phyloP scores from a whole-genome alignment of 140 eudicot species.

The Ambrosia hybrid region DNA sequence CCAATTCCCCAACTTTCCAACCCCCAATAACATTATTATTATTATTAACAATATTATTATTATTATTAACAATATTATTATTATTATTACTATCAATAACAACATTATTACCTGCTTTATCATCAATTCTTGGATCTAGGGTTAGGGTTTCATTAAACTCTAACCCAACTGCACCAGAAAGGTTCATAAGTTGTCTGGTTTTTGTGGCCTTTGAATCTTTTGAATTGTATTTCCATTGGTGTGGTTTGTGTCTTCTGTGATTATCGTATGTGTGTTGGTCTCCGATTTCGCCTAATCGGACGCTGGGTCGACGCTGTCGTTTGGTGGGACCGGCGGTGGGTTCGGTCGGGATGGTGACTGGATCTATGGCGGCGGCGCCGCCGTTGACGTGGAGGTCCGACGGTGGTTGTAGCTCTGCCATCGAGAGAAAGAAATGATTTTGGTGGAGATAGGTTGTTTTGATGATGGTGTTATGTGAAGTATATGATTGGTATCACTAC shows the following conservation, averaged over 20 bases:
- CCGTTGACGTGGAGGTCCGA: too few species aligned
- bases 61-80: background rate
- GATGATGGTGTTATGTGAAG: too few species aligned
- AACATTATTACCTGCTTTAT: conserved; percentile 12
- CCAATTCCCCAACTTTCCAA: conserved; percentile 35
- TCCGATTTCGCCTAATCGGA: conserved; percentile 84
- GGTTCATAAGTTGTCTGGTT: conserved; percentile 58
- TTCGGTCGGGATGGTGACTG: conserved; percentile 14
- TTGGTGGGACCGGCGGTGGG: conserved; percentile 39
- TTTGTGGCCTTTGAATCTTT: conserved; percentile 52
- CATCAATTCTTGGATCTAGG: conserved; percentile 22
- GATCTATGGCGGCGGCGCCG: background rate
- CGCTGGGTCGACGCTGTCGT: conserved; percentile 87
- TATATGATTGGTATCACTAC: too few species aligned
- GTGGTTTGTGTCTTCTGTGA: conserved; percentile 40
- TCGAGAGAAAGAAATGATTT: too few species aligned
- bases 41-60: background rate
- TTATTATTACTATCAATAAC: conserved; percentile 2
- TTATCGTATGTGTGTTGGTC: conserved; percentile 40
- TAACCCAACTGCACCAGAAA: conserved; percentile 31
- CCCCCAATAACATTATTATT: conserved; percentile 35
- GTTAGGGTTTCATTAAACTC: conserved; percentile 36
- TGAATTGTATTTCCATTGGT: conserved; percentile 45
- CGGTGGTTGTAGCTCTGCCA: too few species aligned
- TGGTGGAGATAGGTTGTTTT: background rate